Percentiles rank a stretch among this genome's conserved stretches.
These are phyloP conservation scores for Crithidia acanthocephali DNA, from an alignment of 208 protist species.

Conservation along the genomic window DNA sequence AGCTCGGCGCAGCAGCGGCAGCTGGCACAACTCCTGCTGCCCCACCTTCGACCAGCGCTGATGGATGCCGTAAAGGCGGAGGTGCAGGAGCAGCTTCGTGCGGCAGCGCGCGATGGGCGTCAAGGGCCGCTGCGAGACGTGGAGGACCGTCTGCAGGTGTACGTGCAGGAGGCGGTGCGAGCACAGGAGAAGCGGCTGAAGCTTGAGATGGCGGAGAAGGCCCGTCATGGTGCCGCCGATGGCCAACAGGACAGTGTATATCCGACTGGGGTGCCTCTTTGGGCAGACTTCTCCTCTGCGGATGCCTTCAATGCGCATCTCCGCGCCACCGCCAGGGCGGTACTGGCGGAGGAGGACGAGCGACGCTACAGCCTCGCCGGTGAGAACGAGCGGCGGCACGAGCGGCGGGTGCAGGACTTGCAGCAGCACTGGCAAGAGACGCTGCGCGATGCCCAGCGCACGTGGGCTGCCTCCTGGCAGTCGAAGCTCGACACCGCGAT, in stretches of 20 bases:
- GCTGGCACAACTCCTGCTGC: constrained; percentile 28
- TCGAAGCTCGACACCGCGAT: constrained; percentile 18
- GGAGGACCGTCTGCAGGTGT: constrained; percentile 22
- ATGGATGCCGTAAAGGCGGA: constrained; percentile 15
- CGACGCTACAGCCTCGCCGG: constrained; percentile 33
- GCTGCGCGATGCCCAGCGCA: constrained; percentile 23
- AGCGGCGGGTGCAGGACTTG: constrained; percentile 22
- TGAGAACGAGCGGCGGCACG: constrained; percentile 34
- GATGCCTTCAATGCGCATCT: constrained; percentile 64
- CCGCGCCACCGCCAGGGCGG: constrained; percentile 43
- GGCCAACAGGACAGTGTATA: neutral
- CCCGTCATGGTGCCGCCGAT: neutral
- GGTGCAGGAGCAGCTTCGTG: constrained; percentile 11
- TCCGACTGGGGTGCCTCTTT: neutral
- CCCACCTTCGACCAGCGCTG: constrained; percentile 26
- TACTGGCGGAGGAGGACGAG: constrained; percentile 54
- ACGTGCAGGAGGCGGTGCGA: constrained; percentile 10
- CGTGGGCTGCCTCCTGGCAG: constrained; percentile 25
- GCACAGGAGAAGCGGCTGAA: neutral
- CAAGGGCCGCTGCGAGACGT: constrained; percentile 14
- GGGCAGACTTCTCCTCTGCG: constrained; percentile 32
- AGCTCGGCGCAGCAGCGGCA: constrained; percentile 26
- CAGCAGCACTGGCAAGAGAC: constrained; percentile 32
- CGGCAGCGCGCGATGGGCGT: neutral
- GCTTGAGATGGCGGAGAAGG: neutral